These are phyloP conservation scores for Mycothermus thermophilus DNA, from an alignment of 495 filamentous ascomycete species.

Conservation along the genomic window DNA sequence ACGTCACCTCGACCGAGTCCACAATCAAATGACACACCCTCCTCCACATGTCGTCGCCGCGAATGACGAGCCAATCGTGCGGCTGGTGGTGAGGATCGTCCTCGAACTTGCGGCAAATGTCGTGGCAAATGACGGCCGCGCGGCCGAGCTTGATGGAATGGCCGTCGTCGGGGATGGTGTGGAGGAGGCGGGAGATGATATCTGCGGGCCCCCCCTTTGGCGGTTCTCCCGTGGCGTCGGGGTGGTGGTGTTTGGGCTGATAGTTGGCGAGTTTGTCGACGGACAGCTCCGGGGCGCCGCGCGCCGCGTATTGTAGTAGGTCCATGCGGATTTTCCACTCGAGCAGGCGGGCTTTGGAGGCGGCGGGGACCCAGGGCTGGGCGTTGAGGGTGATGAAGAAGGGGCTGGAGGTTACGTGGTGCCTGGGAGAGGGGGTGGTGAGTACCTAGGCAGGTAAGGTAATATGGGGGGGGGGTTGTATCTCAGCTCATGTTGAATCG, in stretches of 20 bases:
- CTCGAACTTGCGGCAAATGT: slow-evolving; percentile 18
- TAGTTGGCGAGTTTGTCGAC: slow-evolving; percentile 44
- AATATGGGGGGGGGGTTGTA: neutral
- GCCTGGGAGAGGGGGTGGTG: slow-evolving; percentile 12
- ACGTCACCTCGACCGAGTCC: slow-evolving; percentile 38
- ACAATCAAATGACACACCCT: slow-evolving; percentile 51
- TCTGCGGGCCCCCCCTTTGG: slow-evolving; percentile 11
- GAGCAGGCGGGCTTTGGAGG: slow-evolving; percentile 47
- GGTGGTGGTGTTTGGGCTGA: slow-evolving; percentile 4
- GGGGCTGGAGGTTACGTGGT: slow-evolving; percentile 29
- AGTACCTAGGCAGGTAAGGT: neutral
- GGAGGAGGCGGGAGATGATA: slow-evolving; percentile 43
- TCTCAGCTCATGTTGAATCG: too few species aligned
- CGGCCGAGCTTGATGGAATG: slow-evolving; percentile 62
- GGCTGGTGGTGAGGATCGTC: slow-evolving; percentile 22
- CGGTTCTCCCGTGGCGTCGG: neutral
- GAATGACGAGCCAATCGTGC: slow-evolving; percentile 38
- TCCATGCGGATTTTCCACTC: slow-evolving; percentile 66
- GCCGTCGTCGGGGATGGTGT: slow-evolving; percentile 54
- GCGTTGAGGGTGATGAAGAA: slow-evolving; percentile 27
- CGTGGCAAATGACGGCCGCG: slow-evolving; percentile 39
- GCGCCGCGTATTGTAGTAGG: slow-evolving; percentile 51
- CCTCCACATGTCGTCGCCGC: slow-evolving; percentile 53
- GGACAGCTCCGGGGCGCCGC: slow-evolving; percentile 39
- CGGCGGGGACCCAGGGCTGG: slow-evolving; percentile 25